Conservation (phyloP, 2,329 filamentous ascomycete genomes). For the Trichoderma semiorbis region DNA sequence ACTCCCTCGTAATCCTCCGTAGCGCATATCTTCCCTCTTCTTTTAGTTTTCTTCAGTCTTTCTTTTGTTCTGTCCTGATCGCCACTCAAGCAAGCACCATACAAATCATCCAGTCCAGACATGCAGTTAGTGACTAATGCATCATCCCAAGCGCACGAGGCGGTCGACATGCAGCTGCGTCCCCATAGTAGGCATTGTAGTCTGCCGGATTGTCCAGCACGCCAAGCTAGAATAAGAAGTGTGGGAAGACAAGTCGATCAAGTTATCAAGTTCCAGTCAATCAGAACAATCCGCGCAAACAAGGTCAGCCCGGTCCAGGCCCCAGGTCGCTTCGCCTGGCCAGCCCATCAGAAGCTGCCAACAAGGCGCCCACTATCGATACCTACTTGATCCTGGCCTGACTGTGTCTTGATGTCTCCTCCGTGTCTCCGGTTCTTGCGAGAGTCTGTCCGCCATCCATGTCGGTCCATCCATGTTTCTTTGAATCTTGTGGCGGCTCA, state of each 20-base stretch:
- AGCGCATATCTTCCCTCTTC: neutral
- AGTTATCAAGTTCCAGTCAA: neutral
- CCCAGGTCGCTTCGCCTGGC: neutral
- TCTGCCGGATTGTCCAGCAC: neutral
- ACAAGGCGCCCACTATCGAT: slow-evolving; percentile 9
- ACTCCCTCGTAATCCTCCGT: neutral
- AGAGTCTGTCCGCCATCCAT: neutral
- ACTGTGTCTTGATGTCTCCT: neutral
- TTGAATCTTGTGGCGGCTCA: neutral
- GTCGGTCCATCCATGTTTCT: neutral
- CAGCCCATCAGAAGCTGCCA: slow-evolving; percentile 17
- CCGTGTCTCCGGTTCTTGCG: neutral
- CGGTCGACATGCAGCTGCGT: slow-evolving; percentile 8
- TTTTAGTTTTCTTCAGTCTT: neutral
- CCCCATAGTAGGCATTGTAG: neutral
- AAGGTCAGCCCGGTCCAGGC: neutral
- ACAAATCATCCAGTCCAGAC: neutral
- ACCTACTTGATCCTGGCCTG: neutral
- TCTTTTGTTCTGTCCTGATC: neutral
- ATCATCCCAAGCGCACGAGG: neutral
- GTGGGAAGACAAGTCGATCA: neutral
- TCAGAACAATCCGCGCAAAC: neutral
- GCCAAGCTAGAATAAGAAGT: neutral
- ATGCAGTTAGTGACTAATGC: neutral
- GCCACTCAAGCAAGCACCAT: neutral